Conservation (phyloP, 106 monocot species). For the Acanthochlamys bracteata region DNA sequence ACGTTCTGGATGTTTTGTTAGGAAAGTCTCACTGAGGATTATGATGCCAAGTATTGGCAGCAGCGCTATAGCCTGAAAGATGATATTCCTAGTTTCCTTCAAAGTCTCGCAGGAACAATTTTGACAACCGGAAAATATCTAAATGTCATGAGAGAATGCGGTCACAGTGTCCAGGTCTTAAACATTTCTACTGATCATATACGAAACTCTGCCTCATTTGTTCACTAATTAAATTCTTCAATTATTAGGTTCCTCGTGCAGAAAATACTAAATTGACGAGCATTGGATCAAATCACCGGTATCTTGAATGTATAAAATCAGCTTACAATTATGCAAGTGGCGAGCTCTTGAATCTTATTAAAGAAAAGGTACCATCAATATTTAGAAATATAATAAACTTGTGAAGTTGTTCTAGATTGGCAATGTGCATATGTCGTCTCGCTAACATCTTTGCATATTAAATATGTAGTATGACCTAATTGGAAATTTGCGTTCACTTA, state of each 20-base stretch:
- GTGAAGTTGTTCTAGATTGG: not conserved
- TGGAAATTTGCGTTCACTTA: constrained; percentile 78
- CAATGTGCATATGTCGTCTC: constrained; percentile 1
- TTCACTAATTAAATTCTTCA: not conserved
- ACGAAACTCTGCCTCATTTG: not conserved
- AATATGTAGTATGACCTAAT: constrained; percentile 70
- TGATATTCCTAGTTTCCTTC: constrained; percentile 86
- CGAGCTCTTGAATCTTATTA: constrained; percentile 83
- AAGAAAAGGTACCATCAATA: constrained; percentile 64
- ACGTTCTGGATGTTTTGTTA: constrained; percentile 6
- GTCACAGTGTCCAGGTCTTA: constrained; percentile 83
- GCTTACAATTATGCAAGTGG: constrained; percentile 93
- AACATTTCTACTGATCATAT: not conserved
- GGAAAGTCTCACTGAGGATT: constrained; percentile 95
- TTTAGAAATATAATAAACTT: not conserved
- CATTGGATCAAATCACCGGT: constrained; percentile 74
- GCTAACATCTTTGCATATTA: not conserved
- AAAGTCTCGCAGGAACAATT: constrained; percentile 64
- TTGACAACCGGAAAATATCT: constrained; percentile 95
- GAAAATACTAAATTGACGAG: constrained; percentile 70
- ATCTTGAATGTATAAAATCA: constrained; percentile 86
- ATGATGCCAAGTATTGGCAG: constrained; percentile 95
- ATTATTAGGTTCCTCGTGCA: constrained; percentile 62
- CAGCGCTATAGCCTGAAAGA: constrained; percentile 94
- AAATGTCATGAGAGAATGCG: constrained; percentile 99